Evolutionary conservation across 768 basidiomycete genomes (phyloP).

Genomic region (Asterophora lycoperdoides): DNA sequence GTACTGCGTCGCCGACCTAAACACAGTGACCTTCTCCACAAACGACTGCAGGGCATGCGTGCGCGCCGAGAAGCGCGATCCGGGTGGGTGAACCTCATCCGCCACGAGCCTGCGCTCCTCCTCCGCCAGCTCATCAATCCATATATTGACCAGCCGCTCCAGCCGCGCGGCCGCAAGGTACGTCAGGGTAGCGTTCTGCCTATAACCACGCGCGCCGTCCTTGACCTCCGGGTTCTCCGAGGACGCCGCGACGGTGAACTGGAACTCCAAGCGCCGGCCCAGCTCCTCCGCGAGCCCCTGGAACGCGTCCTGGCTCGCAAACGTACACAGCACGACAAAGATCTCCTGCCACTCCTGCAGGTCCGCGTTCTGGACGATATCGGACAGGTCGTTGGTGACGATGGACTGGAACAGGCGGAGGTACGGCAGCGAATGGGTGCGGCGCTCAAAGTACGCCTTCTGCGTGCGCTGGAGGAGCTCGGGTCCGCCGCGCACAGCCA

Average conservation of each 20-base stretch:
- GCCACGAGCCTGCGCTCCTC: slow-evolving; percentile 61
- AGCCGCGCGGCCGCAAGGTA: slow-evolving; percentile 89
- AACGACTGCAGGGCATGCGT: slow-evolving; percentile 88
- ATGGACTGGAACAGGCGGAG: slow-evolving; percentile 93
- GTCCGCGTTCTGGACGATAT: slow-evolving; percentile 96
- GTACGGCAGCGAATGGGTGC: slow-evolving; percentile 74
- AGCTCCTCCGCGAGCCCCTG: slow-evolving; percentile 86
- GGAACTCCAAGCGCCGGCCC: slow-evolving; percentile 85
- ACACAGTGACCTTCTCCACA: slow-evolving; percentile 94
- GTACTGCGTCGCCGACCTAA: slow-evolving; percentile 82
- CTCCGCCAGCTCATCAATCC: slow-evolving; percentile 85
- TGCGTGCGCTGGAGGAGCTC: slow-evolving; percentile 86
- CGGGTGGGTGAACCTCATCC: slow-evolving; percentile 34
- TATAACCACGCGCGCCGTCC: slow-evolving; percentile 44
- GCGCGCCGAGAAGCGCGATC: slow-evolving; percentile 72
- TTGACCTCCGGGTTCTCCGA: slow-evolving; percentile 42
- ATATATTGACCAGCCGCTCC: slow-evolving; percentile 85
- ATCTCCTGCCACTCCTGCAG: slow-evolving; percentile 94
- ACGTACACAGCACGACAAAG: slow-evolving; percentile 95
- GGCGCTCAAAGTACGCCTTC: slow-evolving; percentile 87
- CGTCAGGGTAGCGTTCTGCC: slow-evolving; percentile 88
- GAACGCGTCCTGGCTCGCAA: slow-evolving; percentile 83
- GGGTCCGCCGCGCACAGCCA: slow-evolving; percentile 87
- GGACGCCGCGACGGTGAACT: slow-evolving; percentile 55
- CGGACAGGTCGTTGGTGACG: slow-evolving; percentile 85